phyloP scores from a whole-genome alignment of 2,329 filamentous ascomycete genomes.

The Clonostachys byssicola region DNA sequence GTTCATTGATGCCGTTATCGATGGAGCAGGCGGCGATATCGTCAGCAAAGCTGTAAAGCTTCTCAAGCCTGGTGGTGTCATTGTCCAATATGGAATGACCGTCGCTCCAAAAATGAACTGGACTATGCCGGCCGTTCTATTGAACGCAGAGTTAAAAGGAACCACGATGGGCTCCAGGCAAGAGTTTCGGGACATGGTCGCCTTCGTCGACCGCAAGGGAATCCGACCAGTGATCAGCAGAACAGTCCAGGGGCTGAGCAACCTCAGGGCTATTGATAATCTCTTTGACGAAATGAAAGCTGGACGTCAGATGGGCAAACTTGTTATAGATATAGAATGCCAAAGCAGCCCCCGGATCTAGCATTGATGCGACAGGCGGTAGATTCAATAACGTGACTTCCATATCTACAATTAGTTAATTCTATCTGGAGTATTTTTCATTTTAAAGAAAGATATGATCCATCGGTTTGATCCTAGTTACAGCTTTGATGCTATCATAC shows the following conservation, averaged over 20 bases:
- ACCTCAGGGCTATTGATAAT: slow-evolving; percentile 72
- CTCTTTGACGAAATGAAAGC: slow-evolving; percentile 87
- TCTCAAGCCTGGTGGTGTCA: slow-evolving; percentile 78
- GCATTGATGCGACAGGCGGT: too few relatives aligned
- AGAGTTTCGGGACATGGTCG: slow-evolving; percentile 89
- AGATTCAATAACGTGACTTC: too few relatives aligned
- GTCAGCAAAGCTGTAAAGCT: slow-evolving; percentile 64
- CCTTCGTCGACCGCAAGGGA: slow-evolving; percentile 70
- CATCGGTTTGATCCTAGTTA: too few relatives aligned
- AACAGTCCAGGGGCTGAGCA: slow-evolving; percentile 67
- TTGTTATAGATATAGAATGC: slow-evolving; percentile 68
- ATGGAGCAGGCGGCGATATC: slow-evolving; percentile 85
- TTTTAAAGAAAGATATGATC: too few relatives aligned
- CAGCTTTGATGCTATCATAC: too few relatives aligned
- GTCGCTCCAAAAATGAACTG: slow-evolving; percentile 80
- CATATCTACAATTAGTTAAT: too few relatives aligned
- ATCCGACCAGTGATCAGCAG: slow-evolving; percentile 76
- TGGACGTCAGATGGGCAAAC: slow-evolving; percentile 85
- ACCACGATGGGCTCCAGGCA: slow-evolving; percentile 86
- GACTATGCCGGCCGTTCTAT: slow-evolving; percentile 76
- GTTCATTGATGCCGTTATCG: slow-evolving; percentile 78
- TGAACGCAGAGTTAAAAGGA: slow-evolving; percentile 83
- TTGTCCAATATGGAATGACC: slow-evolving; percentile 90
- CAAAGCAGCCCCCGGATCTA: too few relatives aligned
- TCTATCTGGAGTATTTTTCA: too few relatives aligned